Percentiles rank a stretch among this genome's conserved stretches.
These are phyloP conservation scores for Plectosphaerella plurivora DNA, from an alignment of 2,329 filamentous ascomycete genomes.

Conservation along the genomic window DNA sequence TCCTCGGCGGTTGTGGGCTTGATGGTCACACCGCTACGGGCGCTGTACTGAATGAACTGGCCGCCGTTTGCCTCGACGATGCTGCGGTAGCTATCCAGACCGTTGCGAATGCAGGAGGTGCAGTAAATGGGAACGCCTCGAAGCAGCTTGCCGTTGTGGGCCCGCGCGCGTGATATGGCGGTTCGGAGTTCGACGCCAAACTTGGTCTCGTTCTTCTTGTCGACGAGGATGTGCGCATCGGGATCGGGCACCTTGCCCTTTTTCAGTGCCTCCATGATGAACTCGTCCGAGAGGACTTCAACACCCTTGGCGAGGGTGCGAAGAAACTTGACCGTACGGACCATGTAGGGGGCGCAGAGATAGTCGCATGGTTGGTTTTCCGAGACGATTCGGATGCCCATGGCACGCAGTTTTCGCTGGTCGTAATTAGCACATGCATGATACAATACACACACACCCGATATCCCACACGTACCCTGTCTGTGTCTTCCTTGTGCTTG, in stretches of 20 bases:
- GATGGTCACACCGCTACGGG: conserved; percentile 64
- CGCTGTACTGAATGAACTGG: conserved; percentile 71
- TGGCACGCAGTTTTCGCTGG: conserved; percentile 72
- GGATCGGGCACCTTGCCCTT: conserved; percentile 60
- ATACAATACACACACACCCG: conserved; percentile 9
- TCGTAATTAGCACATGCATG: conserved; percentile 11
- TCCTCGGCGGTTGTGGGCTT: conserved; percentile 58
- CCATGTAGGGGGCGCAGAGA: conserved; percentile 78
- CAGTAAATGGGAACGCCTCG: conserved; percentile 78
- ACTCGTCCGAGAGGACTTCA: conserved; percentile 69
- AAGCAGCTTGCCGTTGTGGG: conserved; percentile 74
- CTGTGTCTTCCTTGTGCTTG: conserved; percentile 68
- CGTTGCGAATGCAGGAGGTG: conserved; percentile 73
- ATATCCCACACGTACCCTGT: conserved; percentile 58
- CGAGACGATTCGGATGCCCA: conserved; percentile 77
- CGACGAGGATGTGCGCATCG: conserved; percentile 63
- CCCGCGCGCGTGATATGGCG: conserved; percentile 65
- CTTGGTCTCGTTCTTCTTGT: conserved; percentile 67
- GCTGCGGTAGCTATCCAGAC: conserved; percentile 75
- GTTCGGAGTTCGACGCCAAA: conserved; percentile 66
- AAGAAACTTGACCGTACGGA: conserved; percentile 92
- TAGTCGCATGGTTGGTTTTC: conserved; percentile 77
- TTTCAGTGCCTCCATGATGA: conserved; percentile 73
- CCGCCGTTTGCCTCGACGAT: conserved; percentile 90
- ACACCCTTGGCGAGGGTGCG: conserved; percentile 79